A percentile compares a stretch with the other conserved stretches of the same genome.
Evolutionary conservation across 306 rosid genomes (phyloP).

Genomic region (Myrica gale): DNA sequence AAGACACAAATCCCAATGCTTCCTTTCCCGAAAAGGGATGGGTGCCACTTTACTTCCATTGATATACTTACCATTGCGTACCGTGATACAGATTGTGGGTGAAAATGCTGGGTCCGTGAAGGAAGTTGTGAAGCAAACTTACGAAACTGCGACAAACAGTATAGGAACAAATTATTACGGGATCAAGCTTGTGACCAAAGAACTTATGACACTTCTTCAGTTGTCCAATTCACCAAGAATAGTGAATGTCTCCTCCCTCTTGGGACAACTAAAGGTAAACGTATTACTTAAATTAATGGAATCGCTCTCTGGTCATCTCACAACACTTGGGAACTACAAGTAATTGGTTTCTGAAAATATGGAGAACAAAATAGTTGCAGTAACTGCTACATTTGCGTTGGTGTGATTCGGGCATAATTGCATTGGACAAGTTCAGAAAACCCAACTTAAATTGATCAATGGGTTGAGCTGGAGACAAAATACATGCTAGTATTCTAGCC

Average conservation of each 20-base stretch:
- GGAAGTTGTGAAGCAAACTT: background rate
- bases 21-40: no score
- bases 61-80: background rate
- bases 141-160: background rate
- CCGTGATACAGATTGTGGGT: background rate
- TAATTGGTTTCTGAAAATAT: no score
- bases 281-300: background rate
- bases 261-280: background rate
- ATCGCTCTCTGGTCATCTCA: no score
- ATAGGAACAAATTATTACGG: conserved; percentile 9
- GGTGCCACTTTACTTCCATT: no score
- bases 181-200: background rate
- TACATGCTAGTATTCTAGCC: no score
- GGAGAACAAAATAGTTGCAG: no score
- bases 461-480: no score
- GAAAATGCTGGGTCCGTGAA: background rate
- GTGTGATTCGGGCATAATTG: background rate
- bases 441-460: background rate
- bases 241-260: background rate
- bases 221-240: background rate
- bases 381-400: no score
- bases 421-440: background rate
- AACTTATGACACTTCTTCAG: background rate
- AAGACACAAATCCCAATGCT: background rate
- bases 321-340: no score